Conservation (phyloP, 306 rosid genomes). For the Dryas alaskensis region DNA sequence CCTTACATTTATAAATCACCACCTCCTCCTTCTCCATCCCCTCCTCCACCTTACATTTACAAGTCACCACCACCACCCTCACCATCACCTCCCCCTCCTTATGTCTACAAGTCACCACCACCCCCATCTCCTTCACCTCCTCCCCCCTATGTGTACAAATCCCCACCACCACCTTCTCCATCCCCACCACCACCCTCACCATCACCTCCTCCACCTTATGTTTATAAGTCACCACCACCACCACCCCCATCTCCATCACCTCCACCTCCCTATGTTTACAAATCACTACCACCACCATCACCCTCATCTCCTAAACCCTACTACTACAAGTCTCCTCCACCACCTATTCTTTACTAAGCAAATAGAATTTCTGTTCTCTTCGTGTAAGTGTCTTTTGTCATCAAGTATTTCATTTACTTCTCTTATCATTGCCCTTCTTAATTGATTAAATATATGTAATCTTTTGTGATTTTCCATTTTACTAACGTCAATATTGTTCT, state of each 20-base stretch:
- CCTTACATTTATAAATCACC: background rate
- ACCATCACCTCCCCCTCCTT: background rate
- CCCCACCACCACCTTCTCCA: background rate
- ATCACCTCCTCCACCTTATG: background rate
- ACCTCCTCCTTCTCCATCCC: background rate
- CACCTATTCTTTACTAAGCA: constrained; percentile 16
- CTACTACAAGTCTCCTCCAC: constrained; percentile 15
- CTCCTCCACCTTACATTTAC: background rate
- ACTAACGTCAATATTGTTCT: background rate
- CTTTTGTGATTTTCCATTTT: background rate
- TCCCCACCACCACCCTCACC: background rate
- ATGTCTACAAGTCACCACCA: constrained; percentile 6
- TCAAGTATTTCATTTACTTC: no score
- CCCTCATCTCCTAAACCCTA: background rate
- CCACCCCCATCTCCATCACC: constrained; percentile 4
- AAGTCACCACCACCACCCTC: constrained; percentile 5
- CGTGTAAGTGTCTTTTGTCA: constrained; percentile 12
- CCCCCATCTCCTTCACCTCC: background rate
- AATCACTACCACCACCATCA: constrained; percentile 15
- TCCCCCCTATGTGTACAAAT: background rate
- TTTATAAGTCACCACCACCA: constrained; percentile 10
- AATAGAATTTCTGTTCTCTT: background rate
- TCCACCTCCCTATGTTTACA: background rate
- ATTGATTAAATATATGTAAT: background rate
- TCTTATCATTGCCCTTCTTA: background rate